These are phyloP conservation scores for Thymus mandschuricus DNA, from an alignment of 257 asterid species.

Conservation along the genomic window DNA sequence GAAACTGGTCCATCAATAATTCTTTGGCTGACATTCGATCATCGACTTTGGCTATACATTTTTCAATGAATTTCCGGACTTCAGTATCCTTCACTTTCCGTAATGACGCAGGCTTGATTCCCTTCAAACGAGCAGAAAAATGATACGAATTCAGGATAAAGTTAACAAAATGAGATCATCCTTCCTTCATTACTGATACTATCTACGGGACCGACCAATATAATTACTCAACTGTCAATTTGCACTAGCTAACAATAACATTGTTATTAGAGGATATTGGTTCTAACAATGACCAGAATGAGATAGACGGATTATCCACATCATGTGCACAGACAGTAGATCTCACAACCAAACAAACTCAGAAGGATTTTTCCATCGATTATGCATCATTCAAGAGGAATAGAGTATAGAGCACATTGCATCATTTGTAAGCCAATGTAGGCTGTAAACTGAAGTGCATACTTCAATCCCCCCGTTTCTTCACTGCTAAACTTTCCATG, in stretches of 20 bases:
- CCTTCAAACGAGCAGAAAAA: slow-evolving; percentile 52
- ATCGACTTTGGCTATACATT: slow-evolving; percentile 81
- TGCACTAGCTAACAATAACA: slow-evolving; percentile 12
- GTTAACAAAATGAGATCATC: slow-evolving; percentile 13
- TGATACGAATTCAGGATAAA: slow-evolving; percentile 16
- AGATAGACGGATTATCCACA: slow-evolving; percentile 16
- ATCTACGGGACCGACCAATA: background rate
- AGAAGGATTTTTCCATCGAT: background rate
- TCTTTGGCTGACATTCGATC: slow-evolving; percentile 86
- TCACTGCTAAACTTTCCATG: background rate
- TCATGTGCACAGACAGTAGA: slow-evolving; percentile 19
- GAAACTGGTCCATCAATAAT: slow-evolving; percentile 80
- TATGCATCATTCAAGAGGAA: too few species aligned
- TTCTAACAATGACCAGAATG: slow-evolving; percentile 17
- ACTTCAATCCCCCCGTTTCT: background rate
- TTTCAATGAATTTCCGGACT: slow-evolving; percentile 77
- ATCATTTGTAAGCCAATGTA: background rate
- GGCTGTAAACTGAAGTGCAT: background rate
- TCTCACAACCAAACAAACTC: slow-evolving; percentile 23
- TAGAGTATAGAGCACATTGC: background rate
- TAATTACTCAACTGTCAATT: slow-evolving; percentile 4
- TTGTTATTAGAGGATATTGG: slow-evolving; percentile 4
- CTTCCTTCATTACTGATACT: too few species aligned
- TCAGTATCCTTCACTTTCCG: slow-evolving; percentile 79
- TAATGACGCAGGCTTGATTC: slow-evolving; percentile 94